Evolutionary conservation across 208 protist species (phyloP).

Genomic region (Leishmania gerbilli): DNA sequence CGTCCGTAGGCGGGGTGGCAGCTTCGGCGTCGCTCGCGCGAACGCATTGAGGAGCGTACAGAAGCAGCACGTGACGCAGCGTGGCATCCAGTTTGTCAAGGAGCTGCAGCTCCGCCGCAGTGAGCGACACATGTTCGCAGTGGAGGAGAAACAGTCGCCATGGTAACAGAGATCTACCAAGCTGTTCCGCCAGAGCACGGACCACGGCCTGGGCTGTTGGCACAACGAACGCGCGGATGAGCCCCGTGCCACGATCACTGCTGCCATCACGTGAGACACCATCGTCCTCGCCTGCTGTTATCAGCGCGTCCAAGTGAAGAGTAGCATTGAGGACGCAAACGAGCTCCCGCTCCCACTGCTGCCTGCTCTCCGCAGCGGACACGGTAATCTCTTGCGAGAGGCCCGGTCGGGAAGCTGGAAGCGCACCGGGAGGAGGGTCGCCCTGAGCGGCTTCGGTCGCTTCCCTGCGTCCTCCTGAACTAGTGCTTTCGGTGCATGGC

Average conservation of each 20-base stretch:
- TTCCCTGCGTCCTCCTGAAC: not conserved
- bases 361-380: slow-evolving; percentile 2
- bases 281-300: not conserved
- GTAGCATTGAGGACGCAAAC: slow-evolving; percentile 16
- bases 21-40: not conserved
- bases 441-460: not conserved
- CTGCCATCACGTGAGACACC: not conserved
- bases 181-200: slow-evolving; percentile 41
- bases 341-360: slow-evolving; percentile 26
- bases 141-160: slow-evolving; percentile 16
- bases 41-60: not conserved
- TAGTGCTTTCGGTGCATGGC: not conserved
- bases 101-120: slow-evolving; percentile 10
- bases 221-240: slow-evolving; percentile 6
- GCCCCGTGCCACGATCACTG: not conserved
- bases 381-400: not conserved
- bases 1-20: not conserved
- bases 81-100: slow-evolving; percentile 15
- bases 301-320: slow-evolving; percentile 17
- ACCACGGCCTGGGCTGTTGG: slow-evolving; percentile 34
- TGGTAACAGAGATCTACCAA: slow-evolving; percentile 32
- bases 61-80: slow-evolving; percentile 15
- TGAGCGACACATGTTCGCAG: slow-evolving; percentile 2
- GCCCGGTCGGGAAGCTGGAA: not conserved
- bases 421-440: not conserved